These are phyloP conservation scores for Plasmodium gaboni DNA, from an alignment of 169 alveolate species.

Conservation along the genomic window DNA sequence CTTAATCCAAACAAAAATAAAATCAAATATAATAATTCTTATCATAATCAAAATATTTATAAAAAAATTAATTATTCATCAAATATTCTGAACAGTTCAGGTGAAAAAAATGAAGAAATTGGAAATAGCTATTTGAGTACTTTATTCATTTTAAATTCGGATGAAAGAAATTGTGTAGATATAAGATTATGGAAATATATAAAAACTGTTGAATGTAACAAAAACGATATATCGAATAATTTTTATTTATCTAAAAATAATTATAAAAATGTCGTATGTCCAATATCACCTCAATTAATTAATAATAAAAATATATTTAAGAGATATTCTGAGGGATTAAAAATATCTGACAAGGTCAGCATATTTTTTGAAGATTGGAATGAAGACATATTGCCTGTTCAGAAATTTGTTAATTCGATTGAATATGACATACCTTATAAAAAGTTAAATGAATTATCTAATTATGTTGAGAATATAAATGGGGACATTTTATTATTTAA, in stretches of 20 bases:
- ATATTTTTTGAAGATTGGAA: constrained; percentile 68
- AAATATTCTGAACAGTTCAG: constrained; percentile 4
- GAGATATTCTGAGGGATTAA: constrained; percentile 47
- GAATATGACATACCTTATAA: constrained; percentile 9
- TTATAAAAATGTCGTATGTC: constrained; percentile 15
- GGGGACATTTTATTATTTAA: constrained; percentile 22
- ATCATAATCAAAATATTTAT: not conserved
- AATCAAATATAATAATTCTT: not conserved
- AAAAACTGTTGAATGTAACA: constrained; percentile 26
- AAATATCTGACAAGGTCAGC: constrained; percentile 61
- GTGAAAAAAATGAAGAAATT: not conserved
- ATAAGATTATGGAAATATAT: constrained; percentile 42
- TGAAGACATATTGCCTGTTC: constrained; percentile 54
- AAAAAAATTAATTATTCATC: not conserved
- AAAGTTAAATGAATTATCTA: constrained; percentile 24
- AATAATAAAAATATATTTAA: constrained; percentile 54
- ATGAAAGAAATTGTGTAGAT: constrained; percentile 42
- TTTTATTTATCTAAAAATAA: constrained; percentile 25
- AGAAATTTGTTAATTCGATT: constrained; percentile 10
- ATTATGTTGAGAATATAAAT: constrained; percentile 1
- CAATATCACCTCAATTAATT: constrained; percentile 49
- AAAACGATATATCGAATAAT: constrained; percentile 26
- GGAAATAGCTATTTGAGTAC: constrained; percentile 26
- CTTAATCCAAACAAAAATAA: not conserved
- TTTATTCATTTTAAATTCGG: constrained; percentile 21